These are phyloP conservation scores for Phylloporus arenicola DNA, from an alignment of 768 basidiomycete genomes.

Conservation along the genomic window DNA sequence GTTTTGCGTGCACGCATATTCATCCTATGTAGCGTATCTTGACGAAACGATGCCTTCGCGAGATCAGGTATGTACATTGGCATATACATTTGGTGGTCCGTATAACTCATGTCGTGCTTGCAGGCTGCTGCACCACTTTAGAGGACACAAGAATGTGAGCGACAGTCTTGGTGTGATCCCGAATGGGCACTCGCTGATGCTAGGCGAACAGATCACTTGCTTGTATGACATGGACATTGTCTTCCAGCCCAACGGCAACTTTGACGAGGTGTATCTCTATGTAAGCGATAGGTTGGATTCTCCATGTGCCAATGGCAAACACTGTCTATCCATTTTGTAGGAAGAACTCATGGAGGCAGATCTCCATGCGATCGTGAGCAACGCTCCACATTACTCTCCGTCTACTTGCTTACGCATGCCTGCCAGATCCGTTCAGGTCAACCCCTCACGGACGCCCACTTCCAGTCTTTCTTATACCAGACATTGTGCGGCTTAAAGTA, in stretches of 20 bases:
- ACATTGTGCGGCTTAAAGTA: constrained; percentile 98
- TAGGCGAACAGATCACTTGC: constrained; percentile 73
- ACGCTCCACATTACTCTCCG: neutral
- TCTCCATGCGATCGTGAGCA: constrained; percentile 89
- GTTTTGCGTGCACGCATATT: constrained; percentile 6
- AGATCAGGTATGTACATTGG: constrained; percentile 66
- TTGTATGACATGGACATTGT: constrained; percentile 99
- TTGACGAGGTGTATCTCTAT: constrained; percentile 94
- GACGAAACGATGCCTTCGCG: constrained; percentile 92
- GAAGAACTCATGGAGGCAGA: constrained; percentile 99
- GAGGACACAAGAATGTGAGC: constrained; percentile 94
- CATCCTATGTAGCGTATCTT: constrained; percentile 65
- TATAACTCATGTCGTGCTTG: constrained; percentile 13
- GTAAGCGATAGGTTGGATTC: constrained; percentile 38
- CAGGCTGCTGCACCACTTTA: constrained; percentile 93
- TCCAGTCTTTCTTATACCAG: constrained; percentile 96
- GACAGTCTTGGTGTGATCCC: neutral
- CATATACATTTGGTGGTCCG: neutral
- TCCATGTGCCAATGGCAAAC: neutral
- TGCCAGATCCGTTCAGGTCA: constrained; percentile 77
- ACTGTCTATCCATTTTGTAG: constrained; percentile 37
- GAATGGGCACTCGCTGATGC: constrained; percentile 3
- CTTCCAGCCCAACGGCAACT: constrained; percentile 84
- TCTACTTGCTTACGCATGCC: constrained; percentile 2
- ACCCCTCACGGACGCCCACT: constrained; percentile 84